phyloP scores from a whole-genome alignment of 2,329 filamentous ascomycete species.

The Aspergillus sergii region DNA sequence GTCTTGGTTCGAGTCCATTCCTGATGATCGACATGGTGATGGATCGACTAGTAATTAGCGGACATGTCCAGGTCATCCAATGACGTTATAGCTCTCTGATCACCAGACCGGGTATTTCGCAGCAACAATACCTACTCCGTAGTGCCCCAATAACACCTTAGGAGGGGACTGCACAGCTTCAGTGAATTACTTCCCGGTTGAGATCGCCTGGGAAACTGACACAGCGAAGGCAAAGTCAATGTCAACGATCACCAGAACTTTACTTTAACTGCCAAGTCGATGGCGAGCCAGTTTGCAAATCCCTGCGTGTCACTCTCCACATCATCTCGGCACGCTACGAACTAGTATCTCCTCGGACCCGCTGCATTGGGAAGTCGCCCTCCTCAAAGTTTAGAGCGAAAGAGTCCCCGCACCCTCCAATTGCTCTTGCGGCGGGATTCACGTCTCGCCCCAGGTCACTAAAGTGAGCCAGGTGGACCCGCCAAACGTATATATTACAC shows the following conservation, averaged over 20 bases:
- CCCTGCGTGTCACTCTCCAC: neutral
- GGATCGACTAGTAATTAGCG: neutral
- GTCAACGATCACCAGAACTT: neutral
- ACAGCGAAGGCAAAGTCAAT: neutral
- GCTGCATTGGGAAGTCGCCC: neutral
- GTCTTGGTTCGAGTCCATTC: neutral
- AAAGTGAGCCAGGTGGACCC: neutral
- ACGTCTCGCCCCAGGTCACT: neutral
- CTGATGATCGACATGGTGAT: neutral
- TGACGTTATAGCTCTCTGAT: neutral
- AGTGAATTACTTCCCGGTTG: neutral
- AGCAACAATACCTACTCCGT: neutral
- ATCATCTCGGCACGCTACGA: constrained; percentile 8
- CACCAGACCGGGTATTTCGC: neutral
- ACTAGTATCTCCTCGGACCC: constrained; percentile 5
- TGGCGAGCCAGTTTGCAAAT: neutral
- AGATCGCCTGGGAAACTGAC: neutral
- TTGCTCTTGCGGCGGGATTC: constrained; percentile 1
- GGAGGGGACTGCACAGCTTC: neutral
- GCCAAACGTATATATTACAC: constrained; percentile 12
- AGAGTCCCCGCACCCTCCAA: constrained; percentile 1
- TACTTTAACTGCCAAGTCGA: neutral
- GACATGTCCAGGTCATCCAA: constrained; percentile 1
- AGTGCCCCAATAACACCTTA: neutral
- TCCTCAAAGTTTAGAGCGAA: neutral